Evolutionary conservation across 1,284 basidiomycete species (phyloP).

Genomic region (Tilletiopsis washingtonensis): DNA sequence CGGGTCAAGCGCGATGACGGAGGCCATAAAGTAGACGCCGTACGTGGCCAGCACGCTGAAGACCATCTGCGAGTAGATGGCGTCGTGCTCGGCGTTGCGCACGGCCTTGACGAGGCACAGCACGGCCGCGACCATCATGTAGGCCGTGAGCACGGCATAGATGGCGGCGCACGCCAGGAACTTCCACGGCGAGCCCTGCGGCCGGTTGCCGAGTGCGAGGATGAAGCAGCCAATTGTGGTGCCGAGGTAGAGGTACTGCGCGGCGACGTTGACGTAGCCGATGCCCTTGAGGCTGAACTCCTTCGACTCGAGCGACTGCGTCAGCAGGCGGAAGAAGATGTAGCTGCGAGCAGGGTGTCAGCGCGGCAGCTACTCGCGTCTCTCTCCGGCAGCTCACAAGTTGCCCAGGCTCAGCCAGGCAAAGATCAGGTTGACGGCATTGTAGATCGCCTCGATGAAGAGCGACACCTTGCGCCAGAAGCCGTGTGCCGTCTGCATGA

Average conservation of each 20-base stretch:
- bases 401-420: constrained; percentile 86
- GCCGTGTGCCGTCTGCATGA: constrained; percentile 77
- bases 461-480: constrained; percentile 64
- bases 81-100: constrained; percentile 50
- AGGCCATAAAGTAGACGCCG: constrained; percentile 54
- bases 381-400: too few relatives aligned
- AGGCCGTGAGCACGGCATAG: constrained; percentile 71
- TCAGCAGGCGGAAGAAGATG: constrained; percentile 89
- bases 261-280: constrained; percentile 67
- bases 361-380: too few relatives aligned
- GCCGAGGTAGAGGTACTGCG: constrained; percentile 76
- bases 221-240: constrained; percentile 81
- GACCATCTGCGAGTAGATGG: constrained; percentile 66
- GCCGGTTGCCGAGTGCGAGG: constrained; percentile 94
- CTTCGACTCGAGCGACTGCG: constrained; percentile 72
- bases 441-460: constrained; percentile 76
- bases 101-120: constrained; percentile 34
- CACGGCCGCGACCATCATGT: constrained; percentile 56
- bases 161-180: constrained; percentile 71
- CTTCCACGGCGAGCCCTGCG: constrained; percentile 78
- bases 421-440: constrained; percentile 77
- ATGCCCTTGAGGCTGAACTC: constrained; percentile 65
- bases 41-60: constrained; percentile 79
- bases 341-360: too few relatives aligned
- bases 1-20: constrained; percentile 78